Conservation (phyloP, 2,329 filamentous ascomycete genomes). For the Beauveria sp. region DNA sequence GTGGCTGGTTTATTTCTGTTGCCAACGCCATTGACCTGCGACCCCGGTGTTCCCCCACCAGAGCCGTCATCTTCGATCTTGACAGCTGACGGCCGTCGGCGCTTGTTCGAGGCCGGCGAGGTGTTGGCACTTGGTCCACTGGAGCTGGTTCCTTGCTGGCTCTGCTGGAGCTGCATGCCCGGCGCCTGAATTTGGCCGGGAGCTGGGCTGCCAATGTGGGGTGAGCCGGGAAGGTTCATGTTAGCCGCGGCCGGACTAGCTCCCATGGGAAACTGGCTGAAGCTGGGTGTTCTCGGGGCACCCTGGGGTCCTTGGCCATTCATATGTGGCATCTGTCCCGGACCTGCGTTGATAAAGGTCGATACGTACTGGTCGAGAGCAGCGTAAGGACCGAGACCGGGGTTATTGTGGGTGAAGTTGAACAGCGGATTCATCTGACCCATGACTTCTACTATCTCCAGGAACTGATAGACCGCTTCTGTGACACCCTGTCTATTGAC, state of each 20-base stretch:
- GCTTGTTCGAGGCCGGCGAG: constrained; percentile 53
- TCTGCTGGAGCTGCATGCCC: constrained; percentile 59
- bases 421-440: constrained; percentile 61
- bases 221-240: constrained; percentile 54
- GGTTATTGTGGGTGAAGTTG: constrained; percentile 47
- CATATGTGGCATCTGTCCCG: constrained; percentile 23
- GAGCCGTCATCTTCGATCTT: constrained; percentile 49
- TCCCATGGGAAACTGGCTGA: constrained; percentile 50
- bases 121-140: constrained; percentile 62
- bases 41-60: constrained; percentile 41
- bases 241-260: constrained; percentile 54
- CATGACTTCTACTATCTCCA: constrained; percentile 61
- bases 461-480: constrained; percentile 53
- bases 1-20: constrained; percentile 46
- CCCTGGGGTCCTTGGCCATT: constrained; percentile 44
- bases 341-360: constrained; percentile 34
- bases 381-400: constrained; percentile 46
- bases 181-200: constrained; percentile 57
- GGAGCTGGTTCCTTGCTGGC: constrained; percentile 60
- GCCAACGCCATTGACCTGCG: constrained; percentile 44
- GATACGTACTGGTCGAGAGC: constrained; percentile 55
- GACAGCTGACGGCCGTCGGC: constrained; percentile 48
- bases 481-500: constrained; percentile 55
- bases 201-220: constrained; percentile 51
- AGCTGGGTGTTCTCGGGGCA: constrained; percentile 46